Evolutionary conservation across 306 rosid genomes (phyloP), one percentile per base, ranked within the genome.

Genomic region (Vigna unguiculata): DNA sequence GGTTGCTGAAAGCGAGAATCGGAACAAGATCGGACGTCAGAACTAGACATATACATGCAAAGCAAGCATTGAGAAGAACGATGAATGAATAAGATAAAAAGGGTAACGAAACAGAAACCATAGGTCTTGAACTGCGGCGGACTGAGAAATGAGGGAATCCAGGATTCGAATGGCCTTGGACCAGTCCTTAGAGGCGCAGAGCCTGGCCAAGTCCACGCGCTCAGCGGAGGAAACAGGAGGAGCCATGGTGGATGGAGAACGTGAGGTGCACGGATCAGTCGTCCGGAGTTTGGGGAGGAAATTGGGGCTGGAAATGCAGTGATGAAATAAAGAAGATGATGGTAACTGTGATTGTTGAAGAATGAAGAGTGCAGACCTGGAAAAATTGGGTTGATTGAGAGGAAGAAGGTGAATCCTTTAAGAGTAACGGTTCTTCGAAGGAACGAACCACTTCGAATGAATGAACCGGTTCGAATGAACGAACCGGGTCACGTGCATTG

Each of bases 151-250:
- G 73, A 94, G 83, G 47, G 94, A 90, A 88, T 94, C 97, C 64
- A 94, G 90, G 78, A 91, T 81, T 81, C 96, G 87, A 81, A 94
- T 91, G 69, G 98, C 98, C 71, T 90, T 94, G 87, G 97, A 90
- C 98, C 97, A 94, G 83, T 94, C 93, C 79, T 85, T 89, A 28
- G 91, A 88, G 88, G 86, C 80, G 67, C 97, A 94, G 55, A 87
- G 92, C 84, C 81, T 88, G 77, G 96, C 94, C 3, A 94, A 87
- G 81, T 94, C 90, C 36, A 75, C 85, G 60, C 98, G 84, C 86
- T 90, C 90, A 38, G 94, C 86, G 86, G 74, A 52, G 63, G 38
- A 11, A 6, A 17, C 45, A 22, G 85, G 76, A 48, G 92, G 69
- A 63, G 87, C 85, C 97, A 91, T 91, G 70, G 74, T 6, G 22